Percentiles rank a stretch among this genome's conserved stretches.
Evolutionary conservation across 208 protist genomes (phyloP).

Genomic region (Acanthamoeba royreba): DNA sequence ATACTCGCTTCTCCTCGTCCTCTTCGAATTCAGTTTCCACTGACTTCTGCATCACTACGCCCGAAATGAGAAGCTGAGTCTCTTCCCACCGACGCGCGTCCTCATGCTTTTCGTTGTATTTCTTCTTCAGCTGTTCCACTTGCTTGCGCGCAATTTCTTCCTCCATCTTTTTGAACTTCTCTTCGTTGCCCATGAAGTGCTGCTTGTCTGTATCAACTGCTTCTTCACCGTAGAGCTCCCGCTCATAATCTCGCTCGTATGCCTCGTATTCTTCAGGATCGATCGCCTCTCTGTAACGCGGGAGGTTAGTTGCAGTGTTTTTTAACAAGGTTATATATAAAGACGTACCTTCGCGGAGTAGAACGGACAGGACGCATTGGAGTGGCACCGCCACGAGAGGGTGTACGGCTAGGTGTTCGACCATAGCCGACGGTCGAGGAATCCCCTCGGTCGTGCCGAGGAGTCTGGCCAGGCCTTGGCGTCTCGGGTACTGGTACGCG

Average conservation of each 20-base stretch:
- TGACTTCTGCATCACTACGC: neutral
- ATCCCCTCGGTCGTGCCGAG: neutral
- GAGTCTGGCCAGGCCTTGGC: neutral
- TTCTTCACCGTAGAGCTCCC: neutral
- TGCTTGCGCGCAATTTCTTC: constrained; percentile 39
- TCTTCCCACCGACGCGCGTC: neutral
- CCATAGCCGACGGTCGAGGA: neutral
- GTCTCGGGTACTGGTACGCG: constrained; percentile 4
- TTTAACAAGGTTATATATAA: neutral
- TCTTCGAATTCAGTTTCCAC: neutral
- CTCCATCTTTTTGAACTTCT: constrained; percentile 48
- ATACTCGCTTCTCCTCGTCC: neutral
- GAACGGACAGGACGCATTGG: neutral
- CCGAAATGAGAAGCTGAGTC: neutral
- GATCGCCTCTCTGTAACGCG: neutral
- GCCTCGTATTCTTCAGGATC: neutral
- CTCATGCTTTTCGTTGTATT: neutral
- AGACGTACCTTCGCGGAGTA: neutral
- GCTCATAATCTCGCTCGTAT: neutral
- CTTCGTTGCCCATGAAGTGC: constrained; percentile 19
- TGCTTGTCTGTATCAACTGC: neutral
- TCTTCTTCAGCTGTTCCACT: constrained; percentile 11
- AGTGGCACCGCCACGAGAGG: neutral
- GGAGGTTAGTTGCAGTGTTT: neutral
- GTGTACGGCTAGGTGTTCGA: neutral